Percentiles rank a stretch among this genome's conserved stretches.
These are phyloP conservation scores for Drechslera avenae DNA, from an alignment of 2,329 filamentous ascomycete genomes.

Conservation along the genomic window DNA sequence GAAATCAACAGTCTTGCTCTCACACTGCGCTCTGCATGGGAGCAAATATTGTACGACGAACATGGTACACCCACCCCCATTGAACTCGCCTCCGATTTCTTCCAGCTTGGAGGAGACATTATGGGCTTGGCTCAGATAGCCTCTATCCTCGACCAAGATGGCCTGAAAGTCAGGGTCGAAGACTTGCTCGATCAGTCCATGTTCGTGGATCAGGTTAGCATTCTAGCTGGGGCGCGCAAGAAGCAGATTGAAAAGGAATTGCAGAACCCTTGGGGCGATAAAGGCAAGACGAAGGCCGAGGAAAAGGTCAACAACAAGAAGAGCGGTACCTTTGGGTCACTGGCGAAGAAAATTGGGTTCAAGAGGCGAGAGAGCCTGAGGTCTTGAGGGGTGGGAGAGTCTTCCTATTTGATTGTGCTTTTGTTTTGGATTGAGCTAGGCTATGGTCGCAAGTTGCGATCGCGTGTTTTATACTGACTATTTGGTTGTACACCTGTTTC, in stretches of 20 bases:
- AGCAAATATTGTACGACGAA: slow-evolving; percentile 37
- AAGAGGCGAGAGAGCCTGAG: slow-evolving; percentile 25
- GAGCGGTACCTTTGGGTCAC: slow-evolving; percentile 8
- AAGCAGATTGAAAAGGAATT: slow-evolving; percentile 36
- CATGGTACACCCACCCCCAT: slow-evolving; percentile 24
- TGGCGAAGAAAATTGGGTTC: slow-evolving; percentile 30
- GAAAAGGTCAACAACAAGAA: slow-evolving; percentile 18
- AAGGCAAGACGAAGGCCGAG: slow-evolving; percentile 22
- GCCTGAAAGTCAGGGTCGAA: slow-evolving; percentile 35
- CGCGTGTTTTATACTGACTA: no score
- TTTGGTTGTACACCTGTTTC: no score
- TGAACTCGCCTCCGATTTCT: slow-evolving; percentile 39
- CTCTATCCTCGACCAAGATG: slow-evolving; percentile 35
- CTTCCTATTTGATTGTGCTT: background rate
- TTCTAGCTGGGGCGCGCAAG: slow-evolving; percentile 34
- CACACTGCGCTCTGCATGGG: slow-evolving; percentile 36
- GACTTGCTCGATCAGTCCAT: slow-evolving; percentile 40
- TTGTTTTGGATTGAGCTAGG: background rate
- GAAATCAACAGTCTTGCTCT: slow-evolving; percentile 32
- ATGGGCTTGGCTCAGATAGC: slow-evolving; percentile 43
- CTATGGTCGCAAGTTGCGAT: background rate
- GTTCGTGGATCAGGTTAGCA: slow-evolving; percentile 37
- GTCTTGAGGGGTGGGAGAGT: background rate
- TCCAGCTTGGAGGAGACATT: slow-evolving; percentile 43
- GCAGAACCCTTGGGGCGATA: slow-evolving; percentile 39